Percentiles rank a stretch among this genome's conserved stretches.
These are phyloP conservation scores for Rhodotorula sp. DNA, from an alignment of 1,284 basidiomycete genomes.

Conservation along the genomic window DNA sequence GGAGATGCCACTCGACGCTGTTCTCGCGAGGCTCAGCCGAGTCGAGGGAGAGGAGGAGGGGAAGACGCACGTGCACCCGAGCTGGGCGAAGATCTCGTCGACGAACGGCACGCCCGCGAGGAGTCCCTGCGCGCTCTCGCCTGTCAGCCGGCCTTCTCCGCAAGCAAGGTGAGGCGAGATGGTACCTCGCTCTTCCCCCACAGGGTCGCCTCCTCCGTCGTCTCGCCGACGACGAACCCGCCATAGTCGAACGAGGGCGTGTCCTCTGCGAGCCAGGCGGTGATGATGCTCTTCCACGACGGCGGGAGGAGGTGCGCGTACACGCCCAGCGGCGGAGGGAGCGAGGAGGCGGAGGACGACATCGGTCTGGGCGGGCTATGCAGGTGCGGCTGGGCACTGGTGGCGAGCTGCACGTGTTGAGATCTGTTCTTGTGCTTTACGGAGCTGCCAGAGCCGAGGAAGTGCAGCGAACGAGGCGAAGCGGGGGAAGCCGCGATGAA, in stretches of 20 bases:
- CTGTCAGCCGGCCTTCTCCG: not conserved
- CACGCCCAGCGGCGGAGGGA: slow-evolving; percentile 37
- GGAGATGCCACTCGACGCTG: slow-evolving; percentile 89
- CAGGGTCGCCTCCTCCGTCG: slow-evolving; percentile 78
- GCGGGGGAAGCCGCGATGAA: too few species aligned
- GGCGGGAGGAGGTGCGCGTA: slow-evolving; percentile 74
- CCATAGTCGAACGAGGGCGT: slow-evolving; percentile 96
- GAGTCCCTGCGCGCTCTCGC: slow-evolving; percentile 61
- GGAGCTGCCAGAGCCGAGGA: too few species aligned
- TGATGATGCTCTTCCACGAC: slow-evolving; percentile 81
- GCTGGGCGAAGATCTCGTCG: slow-evolving; percentile 84
- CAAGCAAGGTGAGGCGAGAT: not conserved
- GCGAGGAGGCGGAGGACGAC: not conserved
- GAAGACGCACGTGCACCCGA: slow-evolving; percentile 78
- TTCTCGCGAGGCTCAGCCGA: not conserved
- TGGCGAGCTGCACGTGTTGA: too few species aligned
- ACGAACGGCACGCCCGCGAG: slow-evolving; percentile 96
- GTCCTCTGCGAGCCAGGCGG: slow-evolving; percentile 87
- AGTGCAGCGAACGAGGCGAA: too few species aligned
- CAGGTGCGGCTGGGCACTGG: too few species aligned
- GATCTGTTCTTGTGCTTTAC: too few species aligned
- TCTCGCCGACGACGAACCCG: slow-evolving; percentile 95
- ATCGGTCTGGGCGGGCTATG: not conserved
- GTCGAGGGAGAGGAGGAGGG: not conserved
- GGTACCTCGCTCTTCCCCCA: slow-evolving; percentile 74